These are phyloP conservation scores for Alternaria burnsii DNA, from an alignment of 2,329 filamentous ascomycete species.

Conservation along the genomic window DNA sequence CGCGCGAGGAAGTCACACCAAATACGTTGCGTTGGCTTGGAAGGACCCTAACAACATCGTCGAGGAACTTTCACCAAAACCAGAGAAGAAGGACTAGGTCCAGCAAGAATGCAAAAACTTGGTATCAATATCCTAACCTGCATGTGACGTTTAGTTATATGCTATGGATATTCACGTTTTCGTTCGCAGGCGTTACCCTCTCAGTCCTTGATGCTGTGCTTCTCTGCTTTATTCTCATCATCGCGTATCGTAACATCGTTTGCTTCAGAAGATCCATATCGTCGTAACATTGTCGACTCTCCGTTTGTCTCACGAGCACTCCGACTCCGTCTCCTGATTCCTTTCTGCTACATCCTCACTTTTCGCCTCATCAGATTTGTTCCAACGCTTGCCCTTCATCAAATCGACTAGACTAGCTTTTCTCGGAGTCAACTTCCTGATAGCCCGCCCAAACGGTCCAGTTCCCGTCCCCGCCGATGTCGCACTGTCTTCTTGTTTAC, in stretches of 20 bases:
- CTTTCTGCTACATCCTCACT: slow-evolving; percentile 5
- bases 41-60: slow-evolving; percentile 70
- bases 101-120: not conserved
- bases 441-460: slow-evolving; percentile 41
- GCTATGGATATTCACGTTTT: slow-evolving; percentile 15
- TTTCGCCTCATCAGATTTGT: slow-evolving; percentile 29
- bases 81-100: slow-evolving; percentile 33
- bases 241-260: not conserved
- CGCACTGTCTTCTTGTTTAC: slow-evolving; percentile 32
- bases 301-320: slow-evolving; percentile 1
- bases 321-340: slow-evolving; percentile 15
- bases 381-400: slow-evolving; percentile 46
- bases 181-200: not conserved
- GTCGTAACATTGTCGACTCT: not conserved
- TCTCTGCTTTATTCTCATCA: not conserved
- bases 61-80: slow-evolving; percentile 61
- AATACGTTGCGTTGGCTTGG: slow-evolving; percentile 69
- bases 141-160: slow-evolving; percentile 1
- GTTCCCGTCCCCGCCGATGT: slow-evolving; percentile 16
- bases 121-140: not conserved
- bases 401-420: slow-evolving; percentile 48
- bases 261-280: too few species aligned
- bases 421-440: slow-evolving; percentile 46
- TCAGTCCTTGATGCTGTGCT: not conserved
- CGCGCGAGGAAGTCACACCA: slow-evolving; percentile 73